Evolutionary conservation across 106 monocot genomes (phyloP).

Genomic region (Iris macrosiphon): DNA sequence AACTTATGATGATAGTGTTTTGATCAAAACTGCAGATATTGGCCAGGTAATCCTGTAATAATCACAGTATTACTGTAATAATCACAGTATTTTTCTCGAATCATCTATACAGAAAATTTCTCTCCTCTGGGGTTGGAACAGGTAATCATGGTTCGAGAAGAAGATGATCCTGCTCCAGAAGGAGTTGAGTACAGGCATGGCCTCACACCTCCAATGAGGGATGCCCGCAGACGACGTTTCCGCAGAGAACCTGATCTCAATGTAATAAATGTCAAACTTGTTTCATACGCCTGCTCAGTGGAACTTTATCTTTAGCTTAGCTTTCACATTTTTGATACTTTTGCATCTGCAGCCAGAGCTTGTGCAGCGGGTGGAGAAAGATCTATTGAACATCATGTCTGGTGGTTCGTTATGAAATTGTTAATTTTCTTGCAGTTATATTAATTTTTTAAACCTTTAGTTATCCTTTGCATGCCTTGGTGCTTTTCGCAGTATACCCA

Average conservation of each 20-base stretch:
- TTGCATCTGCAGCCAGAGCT: constrained; percentile 77
- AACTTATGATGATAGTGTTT: constrained; percentile 84
- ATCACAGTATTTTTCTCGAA: too few relatives aligned
- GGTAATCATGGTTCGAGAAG: constrained; percentile 92
- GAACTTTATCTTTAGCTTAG: background rate
- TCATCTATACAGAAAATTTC: too few relatives aligned
- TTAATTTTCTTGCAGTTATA: too few relatives aligned
- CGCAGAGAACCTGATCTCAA: constrained; percentile 96
- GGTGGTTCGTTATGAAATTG: too few relatives aligned
- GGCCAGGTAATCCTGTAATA: constrained; percentile 62
- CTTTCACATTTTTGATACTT: constrained; percentile 1
- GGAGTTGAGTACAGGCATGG: constrained; percentile 87
- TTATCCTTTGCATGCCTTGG: too few relatives aligned
- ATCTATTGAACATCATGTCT: constrained; percentile 58
- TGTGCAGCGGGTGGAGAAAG: constrained; percentile 71
- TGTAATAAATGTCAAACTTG: constrained; percentile 30
- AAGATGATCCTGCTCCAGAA: constrained; percentile 75
- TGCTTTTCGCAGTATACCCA: too few relatives aligned
- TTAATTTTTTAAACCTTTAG: too few relatives aligned
- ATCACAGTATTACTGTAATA: too few relatives aligned
- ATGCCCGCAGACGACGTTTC: constrained; percentile 81
- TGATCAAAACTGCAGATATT: constrained; percentile 88
- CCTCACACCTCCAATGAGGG: constrained; percentile 95
- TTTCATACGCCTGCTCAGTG: too few relatives aligned
- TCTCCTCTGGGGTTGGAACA: constrained; percentile 14